Conservation (phyloP, 441 rosid species). For the Euphorbia neoarborescens region DNA sequence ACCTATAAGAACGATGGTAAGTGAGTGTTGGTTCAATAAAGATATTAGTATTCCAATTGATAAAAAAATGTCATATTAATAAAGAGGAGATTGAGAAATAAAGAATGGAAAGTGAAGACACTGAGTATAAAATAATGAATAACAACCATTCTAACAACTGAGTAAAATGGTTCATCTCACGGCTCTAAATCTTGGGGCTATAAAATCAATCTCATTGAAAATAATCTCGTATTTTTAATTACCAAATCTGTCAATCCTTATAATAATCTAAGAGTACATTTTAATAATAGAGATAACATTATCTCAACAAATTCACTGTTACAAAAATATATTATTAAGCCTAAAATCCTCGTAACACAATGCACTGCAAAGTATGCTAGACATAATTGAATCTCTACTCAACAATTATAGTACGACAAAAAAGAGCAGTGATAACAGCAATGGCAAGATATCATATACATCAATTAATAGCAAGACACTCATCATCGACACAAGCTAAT, state of each 20-base stretch:
- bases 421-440: no score
- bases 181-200: background rate
- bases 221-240: background rate
- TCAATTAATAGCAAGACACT: no score
- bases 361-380: no score
- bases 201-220: background rate
- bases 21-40: background rate
- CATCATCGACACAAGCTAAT: no score
- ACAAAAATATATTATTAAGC: background rate
- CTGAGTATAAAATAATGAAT: background rate
- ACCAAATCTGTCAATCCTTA: background rate
- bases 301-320: background rate
- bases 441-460: no score
- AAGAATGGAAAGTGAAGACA: background rate
- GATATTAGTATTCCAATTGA: background rate
- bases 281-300: background rate
- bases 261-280: background rate
- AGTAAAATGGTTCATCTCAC: background rate
- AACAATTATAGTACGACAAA: no score
- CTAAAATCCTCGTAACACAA: background rate
- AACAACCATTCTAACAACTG: background rate
- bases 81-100: background rate
- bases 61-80: background rate
- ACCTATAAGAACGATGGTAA: conserved; percentile 12
- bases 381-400: no score